Evolutionary conservation across 495 filamentous ascomycete genomes (phyloP).

Genomic region (Hypoxylon subgilvum): DNA sequence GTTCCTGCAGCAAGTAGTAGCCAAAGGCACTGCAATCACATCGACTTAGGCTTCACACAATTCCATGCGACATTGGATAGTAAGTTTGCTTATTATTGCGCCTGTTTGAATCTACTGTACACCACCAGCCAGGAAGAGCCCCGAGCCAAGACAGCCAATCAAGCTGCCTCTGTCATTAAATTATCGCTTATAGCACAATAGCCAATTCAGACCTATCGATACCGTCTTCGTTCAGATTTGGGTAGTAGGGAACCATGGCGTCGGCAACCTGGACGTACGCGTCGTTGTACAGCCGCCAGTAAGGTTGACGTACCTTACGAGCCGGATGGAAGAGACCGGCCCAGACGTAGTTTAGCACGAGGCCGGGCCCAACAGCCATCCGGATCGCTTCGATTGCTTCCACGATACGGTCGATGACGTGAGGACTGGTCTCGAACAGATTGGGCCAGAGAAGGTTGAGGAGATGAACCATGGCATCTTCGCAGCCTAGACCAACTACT

Average conservation of each 20-base stretch:
- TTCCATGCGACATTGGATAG: too few relatives aligned
- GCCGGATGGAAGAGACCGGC: conserved; percentile 96
- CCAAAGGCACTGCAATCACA: too few relatives aligned
- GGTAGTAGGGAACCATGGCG: conserved; percentile 95
- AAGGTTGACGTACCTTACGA: conserved; percentile 88
- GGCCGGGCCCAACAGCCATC: conserved; percentile 87
- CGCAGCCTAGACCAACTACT: conserved; percentile 94
- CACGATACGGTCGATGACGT: conserved; percentile 97
- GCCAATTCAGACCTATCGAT: conserved; percentile 77
- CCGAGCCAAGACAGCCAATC: conserved; percentile 12
- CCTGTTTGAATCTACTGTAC: conserved; percentile 19
- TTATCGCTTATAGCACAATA: conserved; percentile 73
- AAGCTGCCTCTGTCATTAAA: not conserved
- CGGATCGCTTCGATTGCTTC: conserved; percentile 97
- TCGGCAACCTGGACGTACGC: conserved; percentile 95
- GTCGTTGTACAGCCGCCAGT: conserved; percentile 96
- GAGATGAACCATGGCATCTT: conserved; percentile 98
- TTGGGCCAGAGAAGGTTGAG: conserved; percentile 96
- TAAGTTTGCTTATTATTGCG: too few relatives aligned
- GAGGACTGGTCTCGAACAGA: conserved; percentile 95
- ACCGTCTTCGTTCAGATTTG: conserved; percentile 76
- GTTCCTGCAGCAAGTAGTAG: too few relatives aligned
- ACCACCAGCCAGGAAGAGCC: conserved; percentile 11
- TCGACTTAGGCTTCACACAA: too few relatives aligned
- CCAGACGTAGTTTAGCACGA: conserved; percentile 97